These are phyloP conservation scores for Myxozyma melibiosi DNA, from an alignment of 805 yeast species.

Conservation along the genomic window DNA sequence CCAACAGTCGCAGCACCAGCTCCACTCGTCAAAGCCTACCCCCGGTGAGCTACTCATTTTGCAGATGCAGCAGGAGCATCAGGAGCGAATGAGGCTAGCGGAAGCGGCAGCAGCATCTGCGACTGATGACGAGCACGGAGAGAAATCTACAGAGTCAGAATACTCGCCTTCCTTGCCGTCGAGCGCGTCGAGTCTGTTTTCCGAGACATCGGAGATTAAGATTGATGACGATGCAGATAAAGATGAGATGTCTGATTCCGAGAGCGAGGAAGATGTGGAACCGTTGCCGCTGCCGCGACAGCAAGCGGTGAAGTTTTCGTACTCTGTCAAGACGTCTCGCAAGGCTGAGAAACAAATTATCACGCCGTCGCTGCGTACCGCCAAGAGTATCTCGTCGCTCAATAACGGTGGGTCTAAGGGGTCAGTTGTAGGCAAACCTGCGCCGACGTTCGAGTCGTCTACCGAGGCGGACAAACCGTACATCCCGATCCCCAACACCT, in stretches of 20 bases:
- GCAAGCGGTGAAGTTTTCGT: constrained; percentile 20
- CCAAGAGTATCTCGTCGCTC: too few relatives aligned
- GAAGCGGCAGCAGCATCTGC: neutral
- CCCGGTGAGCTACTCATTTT: neutral
- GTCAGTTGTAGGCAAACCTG: constrained; percentile 6
- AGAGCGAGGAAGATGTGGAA: neutral
- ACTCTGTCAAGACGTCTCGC: constrained; percentile 16
- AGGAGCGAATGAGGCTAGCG: neutral
- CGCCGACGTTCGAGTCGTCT: constrained; percentile 9
- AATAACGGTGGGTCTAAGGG: too few relatives aligned
- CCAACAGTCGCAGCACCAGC: neutral
- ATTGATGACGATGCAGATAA: neutral
- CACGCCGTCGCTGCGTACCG: constrained; percentile 11
- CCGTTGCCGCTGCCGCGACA: constrained; percentile 26
- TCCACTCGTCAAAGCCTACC: neutral
- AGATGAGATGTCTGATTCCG: neutral
- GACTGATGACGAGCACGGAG: neutral
- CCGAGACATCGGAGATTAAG: constrained; percentile 5
- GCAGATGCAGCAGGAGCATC: constrained; percentile 2
- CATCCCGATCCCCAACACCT: constrained; percentile 21
- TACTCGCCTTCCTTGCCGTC: constrained; percentile 2
- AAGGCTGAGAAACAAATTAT: constrained; percentile 3
- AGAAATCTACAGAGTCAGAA: neutral
- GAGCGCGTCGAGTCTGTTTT: constrained; percentile 4
- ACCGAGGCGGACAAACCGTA: constrained; percentile 20